Evolutionary conservation across 2,329 filamentous ascomycete species (phyloP).

Genomic region (Ramularia endophylla): DNA sequence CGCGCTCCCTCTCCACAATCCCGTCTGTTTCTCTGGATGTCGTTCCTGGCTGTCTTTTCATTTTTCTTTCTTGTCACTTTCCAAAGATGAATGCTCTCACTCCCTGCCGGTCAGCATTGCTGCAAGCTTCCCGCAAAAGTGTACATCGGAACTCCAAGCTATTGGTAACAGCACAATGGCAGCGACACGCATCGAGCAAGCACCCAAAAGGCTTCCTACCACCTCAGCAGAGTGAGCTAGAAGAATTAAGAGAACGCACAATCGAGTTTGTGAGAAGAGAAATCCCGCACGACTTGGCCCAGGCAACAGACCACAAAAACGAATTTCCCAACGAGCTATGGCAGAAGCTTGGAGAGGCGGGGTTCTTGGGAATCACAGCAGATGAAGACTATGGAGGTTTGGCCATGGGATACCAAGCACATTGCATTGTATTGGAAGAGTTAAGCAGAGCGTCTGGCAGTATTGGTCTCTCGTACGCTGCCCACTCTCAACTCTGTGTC

Average conservation of each 20-base stretch:
- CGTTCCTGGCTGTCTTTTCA: background rate
- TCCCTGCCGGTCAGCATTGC: slow-evolving; percentile 22
- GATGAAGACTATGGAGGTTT: slow-evolving; percentile 88
- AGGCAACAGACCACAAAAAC: slow-evolving; percentile 77
- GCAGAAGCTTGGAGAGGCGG: slow-evolving; percentile 86
- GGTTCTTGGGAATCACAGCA: slow-evolving; percentile 84
- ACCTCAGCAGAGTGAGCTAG: slow-evolving; percentile 65
- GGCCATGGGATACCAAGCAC: slow-evolving; percentile 91
- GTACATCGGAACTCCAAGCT: slow-evolving; percentile 6
- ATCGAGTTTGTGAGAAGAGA: slow-evolving; percentile 85
- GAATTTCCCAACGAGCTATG: slow-evolving; percentile 88
- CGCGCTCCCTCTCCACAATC: too few species aligned
- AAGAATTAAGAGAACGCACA: slow-evolving; percentile 75
- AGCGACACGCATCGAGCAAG: slow-evolving; percentile 54
- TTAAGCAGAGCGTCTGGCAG: slow-evolving; percentile 74
- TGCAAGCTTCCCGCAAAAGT: slow-evolving; percentile 12
- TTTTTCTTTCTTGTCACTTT: background rate
- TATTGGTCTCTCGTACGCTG: slow-evolving; percentile 87
- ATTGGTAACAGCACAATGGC: slow-evolving; percentile 13
- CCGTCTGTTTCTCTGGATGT: too few species aligned
- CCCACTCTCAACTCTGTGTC: slow-evolving; percentile 91
- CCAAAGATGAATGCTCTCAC: slow-evolving; percentile 17
- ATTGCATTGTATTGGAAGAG: slow-evolving; percentile 94
- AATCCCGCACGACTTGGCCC: slow-evolving; percentile 76
- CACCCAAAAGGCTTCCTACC: slow-evolving; percentile 62